Conservation (phyloP, 2,329 filamentous ascomycete genomes). For the Diaporthe sp. region DNA sequence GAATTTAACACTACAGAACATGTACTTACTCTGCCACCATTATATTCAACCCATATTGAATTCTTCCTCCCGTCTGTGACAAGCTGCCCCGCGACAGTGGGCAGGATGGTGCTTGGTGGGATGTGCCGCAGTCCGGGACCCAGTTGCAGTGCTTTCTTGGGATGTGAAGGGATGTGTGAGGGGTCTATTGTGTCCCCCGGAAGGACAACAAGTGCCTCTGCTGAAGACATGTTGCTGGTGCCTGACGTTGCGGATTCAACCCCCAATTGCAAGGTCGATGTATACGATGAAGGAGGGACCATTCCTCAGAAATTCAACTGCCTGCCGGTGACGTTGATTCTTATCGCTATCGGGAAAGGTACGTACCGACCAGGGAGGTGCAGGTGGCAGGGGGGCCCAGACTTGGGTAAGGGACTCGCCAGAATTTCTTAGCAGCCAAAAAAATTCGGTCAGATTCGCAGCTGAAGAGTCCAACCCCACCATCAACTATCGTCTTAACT, state of each 20-base stretch:
- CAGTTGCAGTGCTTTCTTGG: constrained; percentile 80
- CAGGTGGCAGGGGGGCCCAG: constrained; percentile 31
- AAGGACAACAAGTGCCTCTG: constrained; percentile 75
- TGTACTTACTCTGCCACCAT: constrained; percentile 74
- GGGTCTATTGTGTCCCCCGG: constrained; percentile 84
- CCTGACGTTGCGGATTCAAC: neutral
- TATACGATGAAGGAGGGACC: neutral
- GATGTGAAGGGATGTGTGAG: constrained; percentile 75
- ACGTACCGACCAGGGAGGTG: neutral
- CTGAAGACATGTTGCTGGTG: constrained; percentile 60
- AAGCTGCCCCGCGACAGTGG: constrained; percentile 77
- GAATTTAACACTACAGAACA: neutral
- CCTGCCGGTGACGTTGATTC: constrained; percentile 17
- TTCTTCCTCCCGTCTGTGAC: constrained; percentile 80
- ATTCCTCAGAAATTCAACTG: constrained; percentile 30
- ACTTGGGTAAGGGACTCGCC: constrained; percentile 23
- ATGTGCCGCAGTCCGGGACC: constrained; percentile 88
- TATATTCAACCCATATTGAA: constrained; percentile 82
- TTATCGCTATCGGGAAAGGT: constrained; percentile 38
- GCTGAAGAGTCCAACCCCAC: constrained; percentile 31
- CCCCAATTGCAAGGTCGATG: constrained; percentile 8
- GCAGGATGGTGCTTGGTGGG: constrained; percentile 79
- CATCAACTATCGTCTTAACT: constrained; percentile 10
- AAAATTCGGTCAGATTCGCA: constrained; percentile 40
- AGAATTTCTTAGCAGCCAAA: constrained; percentile 42